Evolutionary conservation across 352 stramenopile genomes (phyloP).

Genomic region (Phytophthora nicotianae): DNA sequence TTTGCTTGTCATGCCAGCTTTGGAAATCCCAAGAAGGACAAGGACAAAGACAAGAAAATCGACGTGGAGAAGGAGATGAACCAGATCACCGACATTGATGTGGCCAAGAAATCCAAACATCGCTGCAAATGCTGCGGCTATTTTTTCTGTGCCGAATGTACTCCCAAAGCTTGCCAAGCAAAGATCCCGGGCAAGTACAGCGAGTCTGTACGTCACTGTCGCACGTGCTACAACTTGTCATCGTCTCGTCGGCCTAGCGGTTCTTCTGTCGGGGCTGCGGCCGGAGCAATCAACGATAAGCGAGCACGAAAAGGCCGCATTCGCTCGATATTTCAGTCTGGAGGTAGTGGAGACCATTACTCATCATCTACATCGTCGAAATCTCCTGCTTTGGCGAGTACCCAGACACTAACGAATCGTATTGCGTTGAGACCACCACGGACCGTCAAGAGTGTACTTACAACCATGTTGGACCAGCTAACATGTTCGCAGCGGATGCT

Average conservation of each 20-base stretch:
- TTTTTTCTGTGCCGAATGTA: slow-evolving; percentile 80
- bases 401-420: slow-evolving; percentile 66
- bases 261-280: slow-evolving; percentile 37
- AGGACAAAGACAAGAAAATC: slow-evolving; percentile 22
- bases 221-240: slow-evolving; percentile 78
- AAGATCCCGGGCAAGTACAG: slow-evolving; percentile 65
- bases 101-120: slow-evolving; percentile 47
- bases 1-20: slow-evolving; percentile 79
- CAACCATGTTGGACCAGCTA: slow-evolving; percentile 82
- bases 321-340: slow-evolving; percentile 66
- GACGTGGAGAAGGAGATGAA: slow-evolving; percentile 20
- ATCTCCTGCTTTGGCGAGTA: slow-evolving; percentile 8
- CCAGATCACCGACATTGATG: slow-evolving; percentile 7
- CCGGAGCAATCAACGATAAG: slow-evolving; percentile 34
- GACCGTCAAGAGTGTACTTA: slow-evolving; percentile 87
- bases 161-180: slow-evolving; percentile 73
- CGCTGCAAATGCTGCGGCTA: slow-evolving; percentile 87
- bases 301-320: slow-evolving; percentile 49
- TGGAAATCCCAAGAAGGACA: slow-evolving; percentile 48
- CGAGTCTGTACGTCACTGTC: slow-evolving; percentile 77
- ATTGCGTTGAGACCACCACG: slow-evolving; percentile 70
- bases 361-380: slow-evolving; percentile 17
- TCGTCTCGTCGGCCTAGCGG: slow-evolving; percentile 67
- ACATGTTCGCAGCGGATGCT: slow-evolving; percentile 86
- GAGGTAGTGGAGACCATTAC: slow-evolving; percentile 23